phyloP scores from a whole-genome alignment of 2,329 filamentous ascomycete genomes.

The Colletotrichum euphorbiae region DNA sequence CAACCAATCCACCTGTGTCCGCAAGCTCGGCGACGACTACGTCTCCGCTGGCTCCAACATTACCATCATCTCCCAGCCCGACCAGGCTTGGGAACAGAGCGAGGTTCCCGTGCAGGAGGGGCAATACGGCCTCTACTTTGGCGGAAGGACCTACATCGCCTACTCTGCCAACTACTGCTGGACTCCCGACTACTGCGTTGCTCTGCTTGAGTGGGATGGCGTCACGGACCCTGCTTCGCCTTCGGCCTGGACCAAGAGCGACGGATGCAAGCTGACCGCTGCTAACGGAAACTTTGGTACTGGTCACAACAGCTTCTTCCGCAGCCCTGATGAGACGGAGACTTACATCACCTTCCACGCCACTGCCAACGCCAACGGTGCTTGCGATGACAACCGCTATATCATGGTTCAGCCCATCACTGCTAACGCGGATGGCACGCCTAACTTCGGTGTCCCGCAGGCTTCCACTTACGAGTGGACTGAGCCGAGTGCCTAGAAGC shows the following conservation, averaged over 20 bases:
- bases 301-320: slow-evolving; percentile 70
- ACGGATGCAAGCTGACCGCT: slow-evolving; percentile 61
- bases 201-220: slow-evolving; percentile 65
- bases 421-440: slow-evolving; percentile 62
- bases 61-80: slow-evolving; percentile 63
- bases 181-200: slow-evolving; percentile 65
- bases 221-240: slow-evolving; percentile 57
- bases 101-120: slow-evolving; percentile 67
- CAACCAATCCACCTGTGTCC: slow-evolving; percentile 53
- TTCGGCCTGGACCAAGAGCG: slow-evolving; percentile 62
- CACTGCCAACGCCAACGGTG: slow-evolving; percentile 59
- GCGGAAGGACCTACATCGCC: slow-evolving; percentile 63
- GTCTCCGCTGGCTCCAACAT: slow-evolving; percentile 55
- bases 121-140: slow-evolving; percentile 63
- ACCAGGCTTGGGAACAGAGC: slow-evolving; percentile 62
- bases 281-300: slow-evolving; percentile 69
- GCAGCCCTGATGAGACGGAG: slow-evolving; percentile 64
- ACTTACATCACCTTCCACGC: slow-evolving; percentile 69
- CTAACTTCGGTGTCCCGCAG: slow-evolving; percentile 59
- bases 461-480: slow-evolving; percentile 42
- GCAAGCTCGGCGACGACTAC: slow-evolving; percentile 54
- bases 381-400: slow-evolving; percentile 65
- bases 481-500: slow-evolving; percentile 36
- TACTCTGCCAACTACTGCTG: slow-evolving; percentile 69
- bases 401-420: slow-evolving; percentile 64